Evolutionary conservation across 2,329 filamentous ascomycete species (phyloP), one percentile per base, ranked within the genome.

Genomic region (Rugonectria rugulosa): DNA sequence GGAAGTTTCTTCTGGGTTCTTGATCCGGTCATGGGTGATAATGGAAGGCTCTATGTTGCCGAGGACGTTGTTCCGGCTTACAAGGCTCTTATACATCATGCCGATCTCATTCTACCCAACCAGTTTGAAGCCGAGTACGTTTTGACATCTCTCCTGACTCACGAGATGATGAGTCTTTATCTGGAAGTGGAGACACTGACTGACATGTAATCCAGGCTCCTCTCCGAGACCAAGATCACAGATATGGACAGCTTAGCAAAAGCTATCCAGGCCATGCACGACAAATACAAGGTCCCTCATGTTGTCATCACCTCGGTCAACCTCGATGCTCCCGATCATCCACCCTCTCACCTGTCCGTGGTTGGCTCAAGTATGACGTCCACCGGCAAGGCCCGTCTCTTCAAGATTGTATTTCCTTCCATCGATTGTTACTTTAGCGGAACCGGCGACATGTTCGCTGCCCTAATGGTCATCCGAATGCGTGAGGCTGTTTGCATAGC

Each of bases 401-500:
- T 98, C 80, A 88, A 89, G 68, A 88, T 98, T 68, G 86, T 90
- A 52, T 91, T 97, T 53, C 92, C 94, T 0, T 85, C 89, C 23
- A 88, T 97, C 56, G 90, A 97, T 70, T 91, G 92, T 75, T 97
- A 95, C 80, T 99, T 98, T 76, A 92, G 90, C 66, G 95, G 95
- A 34, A 98, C 96, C 0, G 95, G 95, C 41, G 95, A 99, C 77
- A 97, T 99, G 94, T 98, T 99, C 70, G 94, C 92, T 24, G 94
- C 94, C 7, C 81, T 99, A 40, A 92, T 92, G 70, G 87, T 97
- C 2, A 91, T 91, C 34, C 87, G 94, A 24, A 86, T 99, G 69
- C 88, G 94, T 54, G 91, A 98, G 78, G 92, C 91, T 21, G 89
- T 91, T 2, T 63, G 59, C 41, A 43, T 63, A 26, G 74, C 78